Base-by-base conservation (phyloP, 306 rosid genomes). In the Trifolium repens region DNA sequence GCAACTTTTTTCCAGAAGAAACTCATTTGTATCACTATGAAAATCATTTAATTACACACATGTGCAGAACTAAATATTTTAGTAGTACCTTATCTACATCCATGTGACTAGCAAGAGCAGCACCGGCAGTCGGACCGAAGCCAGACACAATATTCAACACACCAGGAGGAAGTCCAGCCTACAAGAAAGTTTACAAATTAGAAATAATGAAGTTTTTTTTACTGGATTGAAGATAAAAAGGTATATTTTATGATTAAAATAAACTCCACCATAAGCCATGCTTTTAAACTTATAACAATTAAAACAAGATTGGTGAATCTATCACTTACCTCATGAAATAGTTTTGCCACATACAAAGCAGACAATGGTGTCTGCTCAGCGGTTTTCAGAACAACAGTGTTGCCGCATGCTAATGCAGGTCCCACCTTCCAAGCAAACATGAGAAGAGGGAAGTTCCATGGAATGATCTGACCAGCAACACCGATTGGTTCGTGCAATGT, bases 321-420 rank as follows among this genome's bases (percentile, higher is more conserved):
- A 26, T 57, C 58, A 72, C 76, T 55, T 72, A 94, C 98, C 96
- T 94, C 96, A 40, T 83, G 93, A 71, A 91, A 61, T 62, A 94
- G 88, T 68, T 52, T 89, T 71, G 96, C 66, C 53, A 63, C 94
- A 73, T 83, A 81, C 39, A 90, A 77, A 69, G 97, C 98, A 73
- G 98, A 86, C 37, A 94, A 82, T 26, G 98, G 98, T 73, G 97
- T 94, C 86, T 90, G 98, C 86, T 94, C 98, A 26, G 97, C 97
- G 26, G 98, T 88, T 86, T 94, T 91, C 35, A 94, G 44, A 79
- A 91, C 96, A 55, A 91, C 1, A 7, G 93, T 84, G 89, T 94
- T 94, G 74, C 98, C 98, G 67, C 93, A 88, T 8, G 94, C 97
- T 82, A 94, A 83, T 46, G 98, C 96, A 0, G 98, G 98, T 14